Percentiles rank a stretch among this genome's conserved stretches.
Conservation (phyloP, 495 filamentous ascomycete species). For the Lepraria neglecta region DNA sequence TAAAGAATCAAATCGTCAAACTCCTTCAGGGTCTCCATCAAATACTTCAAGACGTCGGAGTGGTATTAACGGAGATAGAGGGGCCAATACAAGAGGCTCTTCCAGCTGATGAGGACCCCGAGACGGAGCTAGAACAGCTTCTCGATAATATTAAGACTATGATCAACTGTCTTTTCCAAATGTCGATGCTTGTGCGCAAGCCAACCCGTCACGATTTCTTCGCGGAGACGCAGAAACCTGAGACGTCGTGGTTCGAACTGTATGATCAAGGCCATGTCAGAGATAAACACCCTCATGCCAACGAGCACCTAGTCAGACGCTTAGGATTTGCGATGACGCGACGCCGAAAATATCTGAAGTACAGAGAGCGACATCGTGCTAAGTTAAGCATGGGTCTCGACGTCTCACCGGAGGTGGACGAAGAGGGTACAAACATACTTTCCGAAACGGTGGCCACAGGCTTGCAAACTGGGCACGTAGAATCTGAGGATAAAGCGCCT, state of each 20-base stretch:
- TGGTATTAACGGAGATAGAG: not conserved
- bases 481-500: not conserved
- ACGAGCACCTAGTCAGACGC: conserved; percentile 28
- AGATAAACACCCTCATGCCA: conserved; percentile 29
- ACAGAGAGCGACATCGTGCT: conserved; percentile 36
- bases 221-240: conserved; percentile 25
- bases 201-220: conserved; percentile 35
- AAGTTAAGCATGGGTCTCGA: conserved; percentile 31
- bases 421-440: not conserved
- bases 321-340: conserved; percentile 40
- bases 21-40: conserved; percentile 8
- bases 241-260: conserved; percentile 28
- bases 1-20: conserved; percentile 10
- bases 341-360: conserved; percentile 39
- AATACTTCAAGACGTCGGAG: not conserved
- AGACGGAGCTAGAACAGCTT: conserved; percentile 11
- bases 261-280: conserved; percentile 29
- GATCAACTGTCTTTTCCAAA: conserved; percentile 24
- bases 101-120: conserved; percentile 12
- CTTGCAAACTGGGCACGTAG: not conserved
- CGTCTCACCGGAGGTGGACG: not conserved
- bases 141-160: conserved; percentile 14
- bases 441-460: not conserved
- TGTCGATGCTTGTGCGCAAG: conserved; percentile 27
- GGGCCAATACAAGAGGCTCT: not conserved